These are phyloP conservation scores for Hypocreales sp. DNA, from an alignment of 2,329 filamentous ascomycete genomes.

Conservation along the genomic window DNA sequence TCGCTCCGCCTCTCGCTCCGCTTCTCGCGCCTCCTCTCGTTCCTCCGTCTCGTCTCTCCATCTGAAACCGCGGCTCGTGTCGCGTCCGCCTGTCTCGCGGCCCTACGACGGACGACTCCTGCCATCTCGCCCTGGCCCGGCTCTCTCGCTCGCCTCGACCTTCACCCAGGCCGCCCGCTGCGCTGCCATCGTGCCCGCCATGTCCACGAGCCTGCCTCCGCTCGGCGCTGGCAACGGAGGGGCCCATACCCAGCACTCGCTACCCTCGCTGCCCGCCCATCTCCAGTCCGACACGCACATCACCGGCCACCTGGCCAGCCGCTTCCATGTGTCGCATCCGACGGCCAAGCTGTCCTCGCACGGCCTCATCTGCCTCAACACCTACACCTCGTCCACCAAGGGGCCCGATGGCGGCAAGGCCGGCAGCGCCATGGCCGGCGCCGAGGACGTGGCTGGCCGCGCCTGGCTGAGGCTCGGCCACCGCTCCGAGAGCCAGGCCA, in stretches of 20 bases:
- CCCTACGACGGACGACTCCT: no score
- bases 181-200: constrained; percentile 33
- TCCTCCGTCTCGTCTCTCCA: no score
- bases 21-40: no score
- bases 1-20: no score
- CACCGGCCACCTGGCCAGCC: constrained; percentile 69
- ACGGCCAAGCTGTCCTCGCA: constrained; percentile 84
- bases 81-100: no score
- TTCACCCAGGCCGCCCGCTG: no score
- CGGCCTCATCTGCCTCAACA: constrained; percentile 84
- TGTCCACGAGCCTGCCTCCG: constrained; percentile 44
- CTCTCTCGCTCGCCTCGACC: no score
- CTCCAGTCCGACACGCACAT: constrained; percentile 64
- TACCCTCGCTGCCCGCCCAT: constrained; percentile 77
- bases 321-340: constrained; percentile 82
- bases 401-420: constrained; percentile 83
- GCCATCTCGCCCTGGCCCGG: no score
- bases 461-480: constrained; percentile 76
- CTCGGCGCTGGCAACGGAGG: constrained; percentile 34
- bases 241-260: constrained; percentile 67
- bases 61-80: no score
- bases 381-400: constrained; percentile 77
- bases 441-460: constrained; percentile 78
- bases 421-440: constrained; percentile 81
- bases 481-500: constrained; percentile 81